Base-by-base conservation (phyloP, 768 basidiomycete genomes). In the Suillus occidentalis region DNA sequence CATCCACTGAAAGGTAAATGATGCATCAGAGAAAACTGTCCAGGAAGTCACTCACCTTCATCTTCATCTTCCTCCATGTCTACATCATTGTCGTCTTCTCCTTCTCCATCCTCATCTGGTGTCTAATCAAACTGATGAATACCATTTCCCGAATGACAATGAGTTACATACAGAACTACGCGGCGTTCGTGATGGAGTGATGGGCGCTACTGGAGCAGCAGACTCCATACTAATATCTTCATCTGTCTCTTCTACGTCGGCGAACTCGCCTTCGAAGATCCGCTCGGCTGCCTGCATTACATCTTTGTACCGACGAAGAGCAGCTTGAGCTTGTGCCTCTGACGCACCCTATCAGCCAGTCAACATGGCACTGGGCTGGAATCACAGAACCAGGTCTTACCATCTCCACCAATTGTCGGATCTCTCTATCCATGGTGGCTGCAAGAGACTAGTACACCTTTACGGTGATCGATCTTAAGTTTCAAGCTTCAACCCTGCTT, bases 211-310 rank as follows among this genome's bases (percentile, higher is more conserved):
- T 40, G 66, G 70, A 59, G 67, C 74, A 50, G 60, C 57, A 25
- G 75, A 72, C 18, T 72, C 73, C 83, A 87, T 85, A 49, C 79
- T 79, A 52, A 79, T 79, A 69, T 88, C 85, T 2, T 80, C 87
- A 59, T 87, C 78, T 22, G 73, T 77, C 42, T 79, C 81, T n/a
- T 70, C 77, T n/a, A 93, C 79, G 72, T 90, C 79, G 70, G 92
- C 90, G 71, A 92, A 95, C 68, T 89, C 87, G 14, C 95, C 95
- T 67, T 91, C 89, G 66, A 94, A 91, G 65, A 94, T 87, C 55
- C 84, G 83, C 75, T 94, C 94, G 3, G 95, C 94, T 16, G 95
- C 95, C 72, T 92, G 84, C 91, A 94, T 93, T 42, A 95, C 94
- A 82, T 98, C 95, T 67, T 87, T 91, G 73, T 91, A 85, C 71